These are phyloP conservation scores for Salvia splendens DNA, from an alignment of 257 asterid genomes.

Conservation along the genomic window DNA sequence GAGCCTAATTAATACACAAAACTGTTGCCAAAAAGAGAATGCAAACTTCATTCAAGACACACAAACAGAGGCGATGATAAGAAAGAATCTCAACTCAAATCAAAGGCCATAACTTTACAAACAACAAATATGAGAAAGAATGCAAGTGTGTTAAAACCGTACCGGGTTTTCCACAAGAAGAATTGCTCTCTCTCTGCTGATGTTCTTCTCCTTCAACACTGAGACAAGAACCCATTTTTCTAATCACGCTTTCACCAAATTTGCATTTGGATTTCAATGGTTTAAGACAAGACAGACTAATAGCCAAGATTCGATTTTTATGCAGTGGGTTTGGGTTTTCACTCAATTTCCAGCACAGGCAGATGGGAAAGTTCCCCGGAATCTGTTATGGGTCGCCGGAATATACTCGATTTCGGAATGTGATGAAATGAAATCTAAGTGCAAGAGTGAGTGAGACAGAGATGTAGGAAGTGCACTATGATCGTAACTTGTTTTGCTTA, in stretches of 20 bases:
- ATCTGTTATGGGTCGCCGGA: too few relatives aligned
- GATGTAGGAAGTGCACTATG: too few relatives aligned
- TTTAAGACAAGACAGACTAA: slow-evolving; percentile 5
- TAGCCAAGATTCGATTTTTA: neutral
- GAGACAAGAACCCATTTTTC: slow-evolving; percentile 70
- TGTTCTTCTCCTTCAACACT: slow-evolving; percentile 56
- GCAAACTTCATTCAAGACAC: slow-evolving; percentile 14
- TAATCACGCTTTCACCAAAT: slow-evolving; percentile 37
- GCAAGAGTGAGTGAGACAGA: too few relatives aligned
- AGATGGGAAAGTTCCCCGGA: too few relatives aligned
- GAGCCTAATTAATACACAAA: neutral
- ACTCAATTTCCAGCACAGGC: neutral
- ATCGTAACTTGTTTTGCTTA: too few relatives aligned
- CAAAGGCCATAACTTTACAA: slow-evolving; percentile 15
- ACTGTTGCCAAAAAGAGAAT: neutral
- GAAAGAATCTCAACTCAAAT: slow-evolving; percentile 5
- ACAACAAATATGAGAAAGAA: slow-evolving; percentile 5
- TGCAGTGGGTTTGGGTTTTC: neutral
- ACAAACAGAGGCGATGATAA: neutral
- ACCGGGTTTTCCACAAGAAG: slow-evolving; percentile 46
- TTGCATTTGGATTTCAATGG: slow-evolving; percentile 43
- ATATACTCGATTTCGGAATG: too few relatives aligned
- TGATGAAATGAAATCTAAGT: too few relatives aligned
- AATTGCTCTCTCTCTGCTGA: slow-evolving; percentile 36
- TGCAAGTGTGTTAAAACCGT: neutral